These are phyloP conservation scores for Hanseniaspora guilliermondii DNA, from an alignment of 805 yeast genomes.

Conservation along the genomic window DNA sequence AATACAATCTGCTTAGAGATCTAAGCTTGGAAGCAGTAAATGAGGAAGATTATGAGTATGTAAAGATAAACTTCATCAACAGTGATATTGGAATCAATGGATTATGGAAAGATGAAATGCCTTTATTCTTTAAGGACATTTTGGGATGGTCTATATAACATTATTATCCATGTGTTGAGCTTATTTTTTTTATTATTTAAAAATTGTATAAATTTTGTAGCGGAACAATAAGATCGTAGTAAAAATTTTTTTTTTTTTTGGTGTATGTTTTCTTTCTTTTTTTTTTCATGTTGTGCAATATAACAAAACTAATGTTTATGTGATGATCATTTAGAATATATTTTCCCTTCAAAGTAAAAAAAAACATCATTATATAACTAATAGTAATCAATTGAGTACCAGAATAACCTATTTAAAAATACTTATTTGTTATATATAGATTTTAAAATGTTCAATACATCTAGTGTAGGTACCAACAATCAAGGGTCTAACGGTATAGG, in stretches of 20 bases:
- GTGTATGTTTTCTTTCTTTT: no score
- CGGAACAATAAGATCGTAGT: no score
- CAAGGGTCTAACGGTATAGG: slow-evolving; percentile 2
- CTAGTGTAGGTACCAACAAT: background rate
- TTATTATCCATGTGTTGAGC: background rate
- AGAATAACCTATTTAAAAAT: no score
- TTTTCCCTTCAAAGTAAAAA: no score
- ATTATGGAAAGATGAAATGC: background rate
- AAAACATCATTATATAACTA: no score
- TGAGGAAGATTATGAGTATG: background rate
- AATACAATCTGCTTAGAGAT: background rate
- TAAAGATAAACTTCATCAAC: background rate
- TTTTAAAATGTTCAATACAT: slow-evolving; percentile 5
- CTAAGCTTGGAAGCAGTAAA: background rate
- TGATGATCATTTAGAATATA: no score
- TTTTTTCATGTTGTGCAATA: no score
- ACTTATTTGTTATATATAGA: no score
- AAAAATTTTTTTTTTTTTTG: background rate
- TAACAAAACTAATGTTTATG: no score
- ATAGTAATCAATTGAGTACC: no score
- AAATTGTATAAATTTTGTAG: no score
- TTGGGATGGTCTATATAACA: background rate
- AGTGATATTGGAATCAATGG: background rate
- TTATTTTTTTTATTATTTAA: background rate
- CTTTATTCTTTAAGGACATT: background rate